phyloP scores from a whole-genome alignment of 257 asterid genomes.

The Fraxinus cuspidata region DNA sequence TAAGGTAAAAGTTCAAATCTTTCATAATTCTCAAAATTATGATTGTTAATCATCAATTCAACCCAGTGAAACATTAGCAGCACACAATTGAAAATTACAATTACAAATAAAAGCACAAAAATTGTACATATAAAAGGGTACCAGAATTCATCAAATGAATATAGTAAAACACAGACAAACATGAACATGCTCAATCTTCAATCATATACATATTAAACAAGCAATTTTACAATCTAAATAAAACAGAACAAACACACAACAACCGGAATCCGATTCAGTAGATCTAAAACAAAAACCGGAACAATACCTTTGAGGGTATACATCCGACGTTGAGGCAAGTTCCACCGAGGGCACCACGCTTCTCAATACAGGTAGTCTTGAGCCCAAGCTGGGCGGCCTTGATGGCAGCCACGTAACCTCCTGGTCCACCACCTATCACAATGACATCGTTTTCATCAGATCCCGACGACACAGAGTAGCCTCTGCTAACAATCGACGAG shows the following conservation, averaged over 20 bases:
- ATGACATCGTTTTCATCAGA: slow-evolving; percentile 92
- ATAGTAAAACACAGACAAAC: neutral
- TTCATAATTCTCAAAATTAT: neutral
- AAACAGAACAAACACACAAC: neutral
- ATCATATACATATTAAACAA: neutral
- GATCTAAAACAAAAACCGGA: neutral
- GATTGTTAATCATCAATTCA: neutral
- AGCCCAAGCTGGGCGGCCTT: slow-evolving; percentile 99
- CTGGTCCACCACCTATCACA: slow-evolving; percentile 97
- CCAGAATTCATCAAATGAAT: neutral
- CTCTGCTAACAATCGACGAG: slow-evolving; percentile 39
- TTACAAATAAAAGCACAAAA: slow-evolving; percentile 1
- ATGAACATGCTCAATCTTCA: neutral
- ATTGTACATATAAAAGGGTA: neutral
- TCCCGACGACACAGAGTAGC: slow-evolving; percentile 52
- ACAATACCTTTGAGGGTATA: slow-evolving; percentile 88
- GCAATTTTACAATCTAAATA: neutral
- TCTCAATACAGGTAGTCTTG: slow-evolving; percentile 96
- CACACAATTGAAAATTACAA: neutral
- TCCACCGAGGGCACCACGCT: slow-evolving; percentile 98
- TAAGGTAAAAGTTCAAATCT: neutral
- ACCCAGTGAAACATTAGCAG: neutral
- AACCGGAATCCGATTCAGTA: neutral
- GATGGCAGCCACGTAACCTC: slow-evolving; percentile 99
- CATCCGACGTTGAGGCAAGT: slow-evolving; percentile 99